A percentile compares a stretch with the other conserved stretches of the same genome.
Evolutionary conservation across 306 rosid species (phyloP).

Genomic region (Medicago ruthenica): DNA sequence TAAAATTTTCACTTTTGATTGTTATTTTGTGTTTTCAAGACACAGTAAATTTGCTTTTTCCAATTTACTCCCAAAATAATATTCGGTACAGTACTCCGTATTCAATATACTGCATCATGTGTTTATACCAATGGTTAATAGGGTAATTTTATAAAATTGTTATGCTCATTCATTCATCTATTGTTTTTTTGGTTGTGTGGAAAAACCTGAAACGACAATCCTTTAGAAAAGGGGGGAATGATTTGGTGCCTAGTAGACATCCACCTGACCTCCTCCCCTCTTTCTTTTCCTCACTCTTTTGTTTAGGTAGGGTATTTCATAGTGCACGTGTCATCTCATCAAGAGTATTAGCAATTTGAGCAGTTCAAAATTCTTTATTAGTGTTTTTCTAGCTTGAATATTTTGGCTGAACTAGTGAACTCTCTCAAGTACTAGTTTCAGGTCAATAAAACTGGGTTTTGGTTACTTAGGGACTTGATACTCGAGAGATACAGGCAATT

Average conservation of each 20-base stretch:
- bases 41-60: not conserved
- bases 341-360: conserved; percentile 16
- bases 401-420: conserved; percentile 29
- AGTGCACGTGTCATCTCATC: conserved; percentile 17
- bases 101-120: not conserved
- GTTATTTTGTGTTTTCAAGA: not conserved
- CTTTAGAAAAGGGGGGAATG: not conserved
- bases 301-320: conserved; percentile 1
- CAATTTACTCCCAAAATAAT: not conserved
- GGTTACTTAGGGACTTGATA: conserved; percentile 31
- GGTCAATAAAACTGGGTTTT: conserved; percentile 12
- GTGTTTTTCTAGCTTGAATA: conserved; percentile 20
- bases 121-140: not conserved
- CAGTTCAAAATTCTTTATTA: conserved; percentile 13
- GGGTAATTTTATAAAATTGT: not conserved
- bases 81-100: not conserved
- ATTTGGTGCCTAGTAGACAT: conserved; percentile 4
- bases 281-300: not conserved
- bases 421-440: conserved; percentile 27
- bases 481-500: conserved; percentile 6
- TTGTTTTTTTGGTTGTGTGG: not conserved
- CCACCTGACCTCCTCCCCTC: not conserved
- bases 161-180: not conserved
- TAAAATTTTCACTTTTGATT: not conserved
- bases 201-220: not conserved